Percentiles rank a stretch among this genome's conserved stretches.
phyloP scores from a whole-genome alignment of 1,284 basidiomycete species.

The Heterobasidion parviporum region DNA sequence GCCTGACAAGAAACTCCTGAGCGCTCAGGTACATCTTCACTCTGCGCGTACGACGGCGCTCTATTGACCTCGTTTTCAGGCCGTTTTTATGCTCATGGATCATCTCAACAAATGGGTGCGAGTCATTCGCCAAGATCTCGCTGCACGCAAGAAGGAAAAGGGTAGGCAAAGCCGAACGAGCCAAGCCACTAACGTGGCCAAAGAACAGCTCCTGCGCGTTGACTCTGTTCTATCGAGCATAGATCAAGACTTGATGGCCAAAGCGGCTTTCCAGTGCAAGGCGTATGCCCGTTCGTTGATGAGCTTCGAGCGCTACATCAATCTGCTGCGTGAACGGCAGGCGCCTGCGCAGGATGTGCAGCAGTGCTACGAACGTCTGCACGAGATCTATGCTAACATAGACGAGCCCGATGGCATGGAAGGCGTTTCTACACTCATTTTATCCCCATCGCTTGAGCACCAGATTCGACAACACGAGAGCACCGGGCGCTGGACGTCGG shows the following conservation, averaged over 20 bases:
- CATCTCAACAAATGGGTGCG: conserved; percentile 92
- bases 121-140: conserved; percentile 50
- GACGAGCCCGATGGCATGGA: conserved; percentile 99
- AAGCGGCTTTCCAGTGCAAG: conserved; percentile 90
- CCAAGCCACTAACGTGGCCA: conserved; percentile 27
- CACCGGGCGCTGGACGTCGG: conserved; percentile 95
- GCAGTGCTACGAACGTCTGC: conserved; percentile 83
- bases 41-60: neutral
- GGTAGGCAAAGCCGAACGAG: conserved; percentile 33
- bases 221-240: conserved; percentile 80
- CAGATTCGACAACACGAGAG: conserved; percentile 98
- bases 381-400: conserved; percentile 93
- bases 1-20: conserved; percentile 74
- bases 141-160: conserved; percentile 35
- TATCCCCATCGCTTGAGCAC: conserved; percentile 89
- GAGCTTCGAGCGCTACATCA: conserved; percentile 85
- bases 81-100: conserved; percentile 90
- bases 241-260: conserved; percentile 84
- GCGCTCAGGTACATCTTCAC: conserved; percentile 71
- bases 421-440: conserved; percentile 85
- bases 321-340: conserved; percentile 38
- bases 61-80: conserved; percentile 38
- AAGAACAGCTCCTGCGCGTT: conserved; percentile 58
- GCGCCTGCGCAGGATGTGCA: conserved; percentile 51
- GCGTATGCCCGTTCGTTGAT: conserved; percentile 92